Evolutionary conservation across 192 early-diverging fungal genomes (phyloP), one percentile per base, ranked within the genome.

Genomic region (Umbelopsis ramanniana): DNA sequence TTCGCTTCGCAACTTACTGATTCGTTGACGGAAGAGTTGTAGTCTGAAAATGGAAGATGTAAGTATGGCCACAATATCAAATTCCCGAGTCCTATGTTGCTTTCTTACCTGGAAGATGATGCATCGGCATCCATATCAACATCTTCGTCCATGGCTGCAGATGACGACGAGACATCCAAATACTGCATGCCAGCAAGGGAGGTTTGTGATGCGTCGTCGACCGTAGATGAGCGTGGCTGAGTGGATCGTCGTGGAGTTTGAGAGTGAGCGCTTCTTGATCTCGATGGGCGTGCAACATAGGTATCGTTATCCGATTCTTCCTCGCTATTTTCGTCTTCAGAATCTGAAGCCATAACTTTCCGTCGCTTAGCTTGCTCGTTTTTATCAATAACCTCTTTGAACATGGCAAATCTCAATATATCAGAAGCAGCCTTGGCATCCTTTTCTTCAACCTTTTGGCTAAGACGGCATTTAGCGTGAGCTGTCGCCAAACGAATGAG

Each of bases 401-500:
- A 97, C 75, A 99, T 76, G 3, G 95, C 95, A 86, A 93, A 95
- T 67, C 91, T 88, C 24, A 99, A 83, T 38, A 99, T 89, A 38
- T 86, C 82, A 67, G 88, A 87, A 19, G 96, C 96, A 17, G 91
- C 86, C 33, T 91, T 87, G n/a, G 93, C 94, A 76, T 98, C 97
- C 46, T 88, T 82, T 70, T 91, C 85, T 47, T 94, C 91, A 6
- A 99, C 96, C 6, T 74, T 74, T 38, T 87, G 82, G 67, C 92
- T 93, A 74, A 99, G 82, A 26, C 97, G 88, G 54, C 89, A 83
- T 84, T 99, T 99, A 53, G 97, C 96, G 79, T 99, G 96, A 15
- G 97, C 95, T 6, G 97, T 96, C 1, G 96, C 89, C 68, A 99
- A 81, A 83, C 97, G 94, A 76, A 99, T 97, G 46, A 99, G 85